Evolutionary conservation across 306 rosid species (phyloP).

Genomic region (Delonix regia): DNA sequence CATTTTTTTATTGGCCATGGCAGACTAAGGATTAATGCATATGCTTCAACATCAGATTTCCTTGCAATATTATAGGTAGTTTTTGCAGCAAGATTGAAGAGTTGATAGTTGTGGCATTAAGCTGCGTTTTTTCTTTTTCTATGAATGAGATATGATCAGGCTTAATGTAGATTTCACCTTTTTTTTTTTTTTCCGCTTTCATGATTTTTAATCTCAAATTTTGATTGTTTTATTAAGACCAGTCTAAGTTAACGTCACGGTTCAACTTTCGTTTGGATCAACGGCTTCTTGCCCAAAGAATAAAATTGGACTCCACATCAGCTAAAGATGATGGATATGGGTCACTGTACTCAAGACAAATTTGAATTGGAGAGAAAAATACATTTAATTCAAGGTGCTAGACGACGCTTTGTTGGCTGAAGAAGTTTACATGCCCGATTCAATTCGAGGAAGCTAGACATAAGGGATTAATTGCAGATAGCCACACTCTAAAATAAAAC

Average conservation of each 20-base stretch:
- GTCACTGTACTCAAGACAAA: background rate
- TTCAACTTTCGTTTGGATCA: background rate
- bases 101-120: background rate
- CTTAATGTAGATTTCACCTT: background rate
- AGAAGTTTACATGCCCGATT: background rate
- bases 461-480: background rate
- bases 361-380: background rate
- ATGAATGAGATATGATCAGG: background rate
- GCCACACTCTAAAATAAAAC: background rate
- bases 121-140: background rate
- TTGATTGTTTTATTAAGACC: background rate
- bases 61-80: background rate
- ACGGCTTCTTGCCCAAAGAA: background rate
- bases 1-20: background rate
- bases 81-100: background rate
- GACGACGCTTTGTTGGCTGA: background rate
- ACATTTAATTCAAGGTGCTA: background rate
- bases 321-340: background rate
- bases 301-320: background rate
- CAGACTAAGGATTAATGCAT: background rate
- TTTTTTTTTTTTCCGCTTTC: background rate
- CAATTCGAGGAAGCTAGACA: background rate
- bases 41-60: background rate
- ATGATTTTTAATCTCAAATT: background rate
- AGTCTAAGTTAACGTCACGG: background rate